Base-by-base conservation (phyloP, 495 filamentous ascomycete species). In the Copromyces sp. region DNA sequence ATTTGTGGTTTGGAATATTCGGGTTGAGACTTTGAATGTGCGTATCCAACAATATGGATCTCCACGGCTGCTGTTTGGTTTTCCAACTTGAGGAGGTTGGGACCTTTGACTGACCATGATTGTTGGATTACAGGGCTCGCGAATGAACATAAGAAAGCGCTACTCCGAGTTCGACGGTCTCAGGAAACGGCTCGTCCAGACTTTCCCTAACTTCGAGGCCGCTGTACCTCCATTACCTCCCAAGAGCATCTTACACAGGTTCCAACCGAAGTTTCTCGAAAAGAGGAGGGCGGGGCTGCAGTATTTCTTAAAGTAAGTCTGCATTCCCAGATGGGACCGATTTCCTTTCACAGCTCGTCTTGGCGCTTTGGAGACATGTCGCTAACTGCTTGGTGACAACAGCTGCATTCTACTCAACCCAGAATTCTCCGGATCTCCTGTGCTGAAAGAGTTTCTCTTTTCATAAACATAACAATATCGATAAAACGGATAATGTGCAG, bases 161-260 rank as follows among this genome's bases (percentile, higher is more conserved):
- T 89, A 87, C 76, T 87, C 86, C n/a, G 87, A 89, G 69, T 88
- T 89, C 73, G 85, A 87, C 76, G 84, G 84, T 44, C 80, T 89
- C 17, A 81, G 86, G 11, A 75, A 78, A 53, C 80, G 82, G 53
- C 81, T 89, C 4, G 78, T 87, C 42, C 80, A 82, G 71, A 87
- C 87, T 4, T 89, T 89, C 69, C 87, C 87, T 2, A 80, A 79
- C 69, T 89, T 87, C 35, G 81, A 85, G 75, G 86, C 85, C 16
- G 85, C 86, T 38, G 85, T 89, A 75, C 87, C 87, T 17, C 78
- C 81, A 53, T 75, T 89, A n/a, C 87, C 87, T 42, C 86, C 86
- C 40, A 89, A 89, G 76, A 85, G 84, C 76, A 75, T 87, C 38
- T 78, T 89, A 6, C 84, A 84, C 39, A 86, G 86, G 74, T 89